Evolutionary conservation across 352 stramenopile species (phyloP).

Genomic region (Lagenidium sp.): DNA sequence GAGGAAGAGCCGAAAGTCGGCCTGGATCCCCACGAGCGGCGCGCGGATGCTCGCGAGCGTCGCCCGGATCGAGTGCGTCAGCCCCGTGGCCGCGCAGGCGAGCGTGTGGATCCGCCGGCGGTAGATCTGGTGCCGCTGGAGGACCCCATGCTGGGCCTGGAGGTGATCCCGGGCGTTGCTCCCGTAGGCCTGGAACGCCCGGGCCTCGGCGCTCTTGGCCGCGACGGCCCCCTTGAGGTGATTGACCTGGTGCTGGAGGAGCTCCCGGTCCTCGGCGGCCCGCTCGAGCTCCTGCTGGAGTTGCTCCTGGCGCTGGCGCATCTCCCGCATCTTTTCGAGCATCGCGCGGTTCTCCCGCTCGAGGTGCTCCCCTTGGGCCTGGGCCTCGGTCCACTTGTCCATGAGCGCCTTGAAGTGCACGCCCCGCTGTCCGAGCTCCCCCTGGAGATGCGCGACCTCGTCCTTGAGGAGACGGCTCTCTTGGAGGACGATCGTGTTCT

Average conservation of each 20-base stretch:
- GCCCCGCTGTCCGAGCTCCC: slow-evolving; percentile 47
- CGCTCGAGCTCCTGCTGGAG: slow-evolving; percentile 30
- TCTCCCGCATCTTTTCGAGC: slow-evolving; percentile 45
- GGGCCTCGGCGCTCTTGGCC: slow-evolving; percentile 57
- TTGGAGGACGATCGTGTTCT: slow-evolving; percentile 36
- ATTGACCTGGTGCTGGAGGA: slow-evolving; percentile 56
- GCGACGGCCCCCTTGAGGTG: slow-evolving; percentile 65
- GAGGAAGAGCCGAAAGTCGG: slow-evolving; percentile 39
- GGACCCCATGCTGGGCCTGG: slow-evolving; percentile 37
- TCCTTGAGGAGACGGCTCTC: slow-evolving; percentile 47
- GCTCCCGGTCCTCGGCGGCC: slow-evolving; percentile 43
- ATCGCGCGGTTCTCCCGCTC: slow-evolving; percentile 41
- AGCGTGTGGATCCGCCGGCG: slow-evolving; percentile 37
- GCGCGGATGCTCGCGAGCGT: slow-evolving; percentile 33
- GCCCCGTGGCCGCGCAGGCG: slow-evolving; percentile 29
- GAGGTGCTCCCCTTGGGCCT: slow-evolving; percentile 46
- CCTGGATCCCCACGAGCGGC: slow-evolving; percentile 42
- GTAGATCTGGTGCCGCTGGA: slow-evolving; percentile 45
- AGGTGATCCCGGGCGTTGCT: slow-evolving; percentile 50
- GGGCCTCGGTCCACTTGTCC: slow-evolving; percentile 64
- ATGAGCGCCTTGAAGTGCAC: slow-evolving; percentile 54
- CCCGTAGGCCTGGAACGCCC: slow-evolving; percentile 63
- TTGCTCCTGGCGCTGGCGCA: slow-evolving; percentile 24
- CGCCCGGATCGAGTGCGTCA: slow-evolving; percentile 22
- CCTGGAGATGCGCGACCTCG: slow-evolving; percentile 35